Percentiles rank a stretch among this genome's conserved stretches.
These are phyloP conservation scores for Penicillium sp. DNA, from an alignment of 2,329 filamentous ascomycete genomes.

Conservation along the genomic window DNA sequence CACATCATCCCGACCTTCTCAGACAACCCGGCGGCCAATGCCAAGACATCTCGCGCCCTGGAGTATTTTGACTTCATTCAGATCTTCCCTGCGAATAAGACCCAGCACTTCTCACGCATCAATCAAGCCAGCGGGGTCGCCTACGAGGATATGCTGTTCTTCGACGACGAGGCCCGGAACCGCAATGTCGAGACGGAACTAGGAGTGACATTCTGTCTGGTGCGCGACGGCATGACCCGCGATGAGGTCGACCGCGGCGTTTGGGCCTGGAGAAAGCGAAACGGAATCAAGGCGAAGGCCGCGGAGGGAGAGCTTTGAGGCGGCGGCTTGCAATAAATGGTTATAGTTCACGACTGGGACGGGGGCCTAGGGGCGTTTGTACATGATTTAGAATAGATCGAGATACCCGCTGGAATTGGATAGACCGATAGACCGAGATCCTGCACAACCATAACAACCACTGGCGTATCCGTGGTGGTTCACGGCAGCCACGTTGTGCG, in stretches of 20 bases:
- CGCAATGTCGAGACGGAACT: constrained; percentile 70
- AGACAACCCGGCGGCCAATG: constrained; percentile 40
- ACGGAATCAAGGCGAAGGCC: constrained; percentile 46
- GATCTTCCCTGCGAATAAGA: constrained; percentile 74
- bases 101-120: constrained; percentile 75
- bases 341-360: constrained; percentile 5
- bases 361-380: background rate
- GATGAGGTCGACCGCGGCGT: constrained; percentile 77
- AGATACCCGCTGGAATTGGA: constrained; percentile 15
- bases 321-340: too few relatives aligned
- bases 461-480: background rate
- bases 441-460: background rate
- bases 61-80: constrained; percentile 58
- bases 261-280: constrained; percentile 73
- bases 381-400: constrained; percentile 1
- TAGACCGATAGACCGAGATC: background rate
- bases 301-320: constrained; percentile 10
- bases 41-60: constrained; percentile 50
- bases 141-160: constrained; percentile 89
- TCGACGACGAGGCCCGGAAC: constrained; percentile 88
- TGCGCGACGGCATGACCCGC: constrained; percentile 73
- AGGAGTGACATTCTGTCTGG: constrained; percentile 80
- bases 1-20: constrained; percentile 53
- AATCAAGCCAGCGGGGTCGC: constrained; percentile 66
- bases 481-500: background rate